phyloP scores from a whole-genome alignment of 2,329 filamentous ascomycete species.

The Penicillium rolfsii region DNA sequence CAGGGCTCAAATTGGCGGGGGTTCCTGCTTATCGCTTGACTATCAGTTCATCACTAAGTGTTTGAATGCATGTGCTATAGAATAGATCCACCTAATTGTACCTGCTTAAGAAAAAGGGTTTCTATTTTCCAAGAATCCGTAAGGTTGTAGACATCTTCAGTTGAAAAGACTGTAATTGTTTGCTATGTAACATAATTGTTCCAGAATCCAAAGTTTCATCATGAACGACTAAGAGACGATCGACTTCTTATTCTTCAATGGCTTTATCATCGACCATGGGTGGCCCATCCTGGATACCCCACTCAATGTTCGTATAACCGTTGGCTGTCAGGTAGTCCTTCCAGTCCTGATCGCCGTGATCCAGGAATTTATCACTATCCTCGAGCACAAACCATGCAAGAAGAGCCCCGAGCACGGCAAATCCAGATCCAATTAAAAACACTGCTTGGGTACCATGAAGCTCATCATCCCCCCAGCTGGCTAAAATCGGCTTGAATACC shows the following conservation, averaged over 20 bases:
- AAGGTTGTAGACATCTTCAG: no score
- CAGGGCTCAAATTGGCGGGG: no score
- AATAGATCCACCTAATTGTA: no score
- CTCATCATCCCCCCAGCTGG: slow-evolving; percentile 46
- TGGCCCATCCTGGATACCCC: slow-evolving; percentile 24
- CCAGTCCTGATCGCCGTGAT: slow-evolving; percentile 51
- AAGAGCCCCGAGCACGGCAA: slow-evolving; percentile 52
- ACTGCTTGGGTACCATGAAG: slow-evolving; percentile 53
- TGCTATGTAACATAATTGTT: neutral
- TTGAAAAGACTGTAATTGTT: no score
- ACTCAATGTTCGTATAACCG: slow-evolving; percentile 41
- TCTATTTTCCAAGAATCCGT: no score
- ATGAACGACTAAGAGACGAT: neutral
- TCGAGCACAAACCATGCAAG: slow-evolving; percentile 54
- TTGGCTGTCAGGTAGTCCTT: slow-evolving; percentile 50
- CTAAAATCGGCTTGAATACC: slow-evolving; percentile 57
- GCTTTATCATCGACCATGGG: neutral
- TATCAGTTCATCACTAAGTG: no score
- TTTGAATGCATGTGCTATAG: no score
- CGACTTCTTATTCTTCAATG: neutral
- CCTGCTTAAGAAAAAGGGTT: no score
- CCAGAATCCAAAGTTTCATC: neutral
- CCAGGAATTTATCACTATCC: slow-evolving; percentile 46
- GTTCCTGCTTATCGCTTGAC: no score
- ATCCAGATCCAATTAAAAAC: slow-evolving; percentile 57